Conservation (phyloP, 345 rosid species). For the Eucalyptus regnans region DNA sequence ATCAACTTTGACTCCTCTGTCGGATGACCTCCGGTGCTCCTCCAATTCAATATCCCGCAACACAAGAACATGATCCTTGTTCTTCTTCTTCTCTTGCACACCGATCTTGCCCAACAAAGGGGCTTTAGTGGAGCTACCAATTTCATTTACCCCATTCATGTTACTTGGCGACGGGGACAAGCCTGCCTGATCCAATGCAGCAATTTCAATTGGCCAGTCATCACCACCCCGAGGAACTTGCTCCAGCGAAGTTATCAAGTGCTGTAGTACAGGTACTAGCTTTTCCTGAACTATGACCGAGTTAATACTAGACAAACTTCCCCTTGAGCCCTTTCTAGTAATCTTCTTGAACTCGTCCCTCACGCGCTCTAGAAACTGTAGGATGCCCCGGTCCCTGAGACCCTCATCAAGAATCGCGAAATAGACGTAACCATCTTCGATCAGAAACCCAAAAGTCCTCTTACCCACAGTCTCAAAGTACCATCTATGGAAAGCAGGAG, state of each 20-base stretch:
- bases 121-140: slow-evolving; percentile 46
- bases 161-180: slow-evolving; percentile 18
- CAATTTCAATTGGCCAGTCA: slow-evolving; percentile 17
- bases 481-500: slow-evolving; percentile 68
- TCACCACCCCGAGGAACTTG: slow-evolving; percentile 23
- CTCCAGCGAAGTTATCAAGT: slow-evolving; percentile 55
- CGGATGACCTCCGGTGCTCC: slow-evolving; percentile 45
- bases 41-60: slow-evolving; percentile 58
- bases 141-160: slow-evolving; percentile 30
- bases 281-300: slow-evolving; percentile 42
- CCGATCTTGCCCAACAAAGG: slow-evolving; percentile 55
- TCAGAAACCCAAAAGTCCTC: slow-evolving; percentile 52
- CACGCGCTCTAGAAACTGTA: slow-evolving; percentile 50
- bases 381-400: slow-evolving; percentile 33
- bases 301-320: slow-evolving; percentile 56
- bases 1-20: slow-evolving; percentile 33
- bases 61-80: slow-evolving; percentile 47
- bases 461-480: slow-evolving; percentile 59
- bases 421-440: slow-evolving; percentile 58
- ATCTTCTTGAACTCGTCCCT: slow-evolving; percentile 67
- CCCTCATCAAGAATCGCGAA: slow-evolving; percentile 57
- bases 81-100: slow-evolving; percentile 64
- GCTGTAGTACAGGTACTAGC: slow-evolving; percentile 58
- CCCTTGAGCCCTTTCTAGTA: slow-evolving; percentile 35
- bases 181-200: not conserved